A percentile compares a stretch with the other conserved stretches of the same genome.
phyloP scores from a whole-genome alignment of 2,329 filamentous ascomycete genomes.

The Aspergillus hortae region DNA sequence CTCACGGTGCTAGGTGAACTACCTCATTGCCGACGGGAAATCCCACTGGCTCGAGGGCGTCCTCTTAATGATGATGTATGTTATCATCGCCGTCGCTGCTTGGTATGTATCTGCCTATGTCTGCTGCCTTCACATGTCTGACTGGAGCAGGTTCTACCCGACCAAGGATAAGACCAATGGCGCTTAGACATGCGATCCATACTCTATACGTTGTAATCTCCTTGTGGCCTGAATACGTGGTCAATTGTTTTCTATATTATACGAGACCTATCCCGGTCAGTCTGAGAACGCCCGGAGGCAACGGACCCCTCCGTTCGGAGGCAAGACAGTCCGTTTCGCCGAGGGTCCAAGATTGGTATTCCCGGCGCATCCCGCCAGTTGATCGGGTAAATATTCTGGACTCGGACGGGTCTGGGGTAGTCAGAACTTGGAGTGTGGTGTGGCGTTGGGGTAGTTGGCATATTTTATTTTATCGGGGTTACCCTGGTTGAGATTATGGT shows the following conservation, averaged over 20 bases:
- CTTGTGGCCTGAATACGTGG: too few relatives aligned
- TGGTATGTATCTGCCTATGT: conserved; percentile 41
- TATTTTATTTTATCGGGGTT: neutral
- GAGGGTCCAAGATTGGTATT: neutral
- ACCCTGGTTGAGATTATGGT: too few relatives aligned
- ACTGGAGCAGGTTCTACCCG: conserved; percentile 13
- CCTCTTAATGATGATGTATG: conserved; percentile 56
- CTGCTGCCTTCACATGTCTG: neutral
- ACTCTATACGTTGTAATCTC: neutral
- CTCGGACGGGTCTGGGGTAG: conserved; percentile 9
- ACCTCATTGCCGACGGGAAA: conserved; percentile 60
- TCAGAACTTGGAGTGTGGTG: neutral
- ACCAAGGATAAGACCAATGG: conserved; percentile 1
- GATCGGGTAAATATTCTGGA: conserved; percentile 16
- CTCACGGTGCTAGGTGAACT: conserved; percentile 50
- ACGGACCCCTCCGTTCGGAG: neutral
- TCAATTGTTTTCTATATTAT: too few relatives aligned
- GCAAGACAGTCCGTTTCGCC: too few relatives aligned
- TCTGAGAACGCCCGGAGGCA: neutral
- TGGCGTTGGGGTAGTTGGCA: neutral
- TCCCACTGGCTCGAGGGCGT: conserved; percentile 60
- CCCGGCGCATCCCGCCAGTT: neutral
- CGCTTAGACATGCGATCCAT: neutral
- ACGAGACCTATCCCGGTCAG: too few relatives aligned
- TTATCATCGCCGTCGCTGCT: conserved; percentile 60